Evolutionary conservation across 345 rosid species (phyloP).

Genomic region (Acer yangbiense): DNA sequence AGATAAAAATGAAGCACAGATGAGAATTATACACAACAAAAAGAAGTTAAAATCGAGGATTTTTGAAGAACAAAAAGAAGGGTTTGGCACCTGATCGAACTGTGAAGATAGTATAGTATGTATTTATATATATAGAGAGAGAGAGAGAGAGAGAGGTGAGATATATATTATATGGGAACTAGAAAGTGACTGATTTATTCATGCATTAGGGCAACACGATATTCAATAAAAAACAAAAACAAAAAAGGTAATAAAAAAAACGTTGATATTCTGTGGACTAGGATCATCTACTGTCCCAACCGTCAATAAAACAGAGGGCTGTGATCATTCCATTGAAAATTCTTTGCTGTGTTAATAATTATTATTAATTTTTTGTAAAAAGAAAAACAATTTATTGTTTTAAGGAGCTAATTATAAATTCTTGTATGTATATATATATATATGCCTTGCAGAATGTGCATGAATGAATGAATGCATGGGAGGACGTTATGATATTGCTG

Average conservation of each 20-base stretch:
- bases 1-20: background rate
- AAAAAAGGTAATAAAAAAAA: background rate
- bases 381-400: background rate
- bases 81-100: conserved; percentile 22
- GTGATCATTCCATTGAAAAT: background rate
- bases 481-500: background rate
- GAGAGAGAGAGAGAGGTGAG: background rate
- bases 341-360: background rate
- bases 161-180: background rate
- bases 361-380: background rate
- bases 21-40: too few relatives aligned
- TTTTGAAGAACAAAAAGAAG: background rate
- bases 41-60: background rate
- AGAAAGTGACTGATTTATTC: conserved; percentile 19
- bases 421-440: background rate
- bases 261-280: conserved; percentile 18
- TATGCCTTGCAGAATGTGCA: background rate
- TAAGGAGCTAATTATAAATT: background rate
- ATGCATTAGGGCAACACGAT: conserved; percentile 17
- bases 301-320: background rate
- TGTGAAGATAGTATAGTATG: background rate
- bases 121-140: conserved; percentile 23
- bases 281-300: conserved; percentile 25
- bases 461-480: background rate
- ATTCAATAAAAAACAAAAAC: conserved; percentile 1